phyloP scores from a whole-genome alignment of 805 yeast species.

The Cyberlindnera maclurae region DNA sequence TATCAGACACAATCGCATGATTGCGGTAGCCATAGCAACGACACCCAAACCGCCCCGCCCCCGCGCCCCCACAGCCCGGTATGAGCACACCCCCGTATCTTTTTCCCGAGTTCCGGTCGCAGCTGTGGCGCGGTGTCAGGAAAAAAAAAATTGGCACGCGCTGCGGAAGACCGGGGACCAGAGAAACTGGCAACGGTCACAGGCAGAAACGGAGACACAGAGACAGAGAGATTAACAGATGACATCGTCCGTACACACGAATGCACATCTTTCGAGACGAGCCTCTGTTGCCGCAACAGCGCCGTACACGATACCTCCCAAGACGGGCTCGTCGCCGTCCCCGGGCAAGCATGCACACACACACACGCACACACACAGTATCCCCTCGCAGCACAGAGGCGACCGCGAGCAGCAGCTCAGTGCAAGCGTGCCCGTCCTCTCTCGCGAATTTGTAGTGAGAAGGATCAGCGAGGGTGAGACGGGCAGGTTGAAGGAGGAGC shows the following conservation, averaged over 20 bases:
- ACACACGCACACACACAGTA: neutral
- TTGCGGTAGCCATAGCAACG: too few relatives aligned
- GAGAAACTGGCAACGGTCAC: too few relatives aligned
- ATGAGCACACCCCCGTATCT: too few relatives aligned
- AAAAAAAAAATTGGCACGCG: too few relatives aligned
- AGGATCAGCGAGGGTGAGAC: conserved; percentile 83
- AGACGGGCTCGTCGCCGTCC: conserved; percentile 3
- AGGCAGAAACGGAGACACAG: too few relatives aligned
- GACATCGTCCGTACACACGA: conserved; percentile 5
- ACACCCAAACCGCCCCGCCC: too few relatives aligned
- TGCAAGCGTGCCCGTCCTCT: conserved; percentile 34
- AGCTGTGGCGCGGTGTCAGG: too few relatives aligned
- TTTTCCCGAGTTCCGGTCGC: too few relatives aligned
- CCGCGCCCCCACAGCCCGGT: too few relatives aligned
- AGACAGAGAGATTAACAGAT: too few relatives aligned
- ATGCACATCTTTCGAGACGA: conserved; percentile 24
- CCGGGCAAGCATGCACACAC: conserved; percentile 8
- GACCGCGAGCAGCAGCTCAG: conserved; percentile 7
- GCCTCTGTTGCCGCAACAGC: conserved; percentile 31
- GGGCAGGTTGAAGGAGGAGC: conserved; percentile 75
- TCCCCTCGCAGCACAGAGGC: conserved; percentile 1
- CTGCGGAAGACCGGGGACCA: too few relatives aligned
- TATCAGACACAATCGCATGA: too few relatives aligned
- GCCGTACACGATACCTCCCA: conserved; percentile 30
- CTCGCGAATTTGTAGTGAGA: conserved; percentile 70